Evolutionary conservation across 2,329 filamentous ascomycete species (phyloP).

Genomic region (Aureobasidium namibiae): DNA sequence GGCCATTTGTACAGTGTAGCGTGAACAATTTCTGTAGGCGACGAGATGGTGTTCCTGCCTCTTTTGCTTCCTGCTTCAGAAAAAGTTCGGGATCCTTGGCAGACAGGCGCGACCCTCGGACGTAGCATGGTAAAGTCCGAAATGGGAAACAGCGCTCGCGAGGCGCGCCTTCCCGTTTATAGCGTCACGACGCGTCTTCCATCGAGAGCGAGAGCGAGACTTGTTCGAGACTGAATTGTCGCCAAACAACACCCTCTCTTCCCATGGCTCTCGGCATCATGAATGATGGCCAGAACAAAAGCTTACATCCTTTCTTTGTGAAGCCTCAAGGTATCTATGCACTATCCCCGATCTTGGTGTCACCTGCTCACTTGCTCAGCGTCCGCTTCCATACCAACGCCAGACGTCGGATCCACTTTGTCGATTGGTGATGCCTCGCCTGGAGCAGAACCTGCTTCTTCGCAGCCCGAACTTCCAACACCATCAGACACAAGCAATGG

Average conservation of each 20-base stretch:
- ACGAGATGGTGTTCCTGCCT: not conserved
- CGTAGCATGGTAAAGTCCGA: not conserved
- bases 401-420: not conserved
- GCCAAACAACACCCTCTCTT: not conserved
- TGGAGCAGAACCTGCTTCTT: not conserved
- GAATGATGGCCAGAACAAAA: conserved; percentile 12
- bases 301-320: conserved; percentile 14
- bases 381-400: not conserved
- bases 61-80: not conserved
- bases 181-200: not conserved
- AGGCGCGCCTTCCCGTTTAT: not conserved
- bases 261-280: conserved; percentile 7
- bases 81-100: not conserved
- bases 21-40: not conserved
- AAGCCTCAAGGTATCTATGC: conserved; percentile 1
- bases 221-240: not conserved
- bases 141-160: not conserved
- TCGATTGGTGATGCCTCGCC: not conserved
- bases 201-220: too few relatives aligned
- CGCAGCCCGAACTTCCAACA: not conserved
- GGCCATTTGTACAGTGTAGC: not conserved
- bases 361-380: not conserved
- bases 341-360: not conserved
- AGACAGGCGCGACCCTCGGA: not conserved
- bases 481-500: not conserved